These are phyloP conservation scores for Mycena chlorophos DNA, from an alignment of 768 basidiomycete species.

Conservation along the genomic window DNA sequence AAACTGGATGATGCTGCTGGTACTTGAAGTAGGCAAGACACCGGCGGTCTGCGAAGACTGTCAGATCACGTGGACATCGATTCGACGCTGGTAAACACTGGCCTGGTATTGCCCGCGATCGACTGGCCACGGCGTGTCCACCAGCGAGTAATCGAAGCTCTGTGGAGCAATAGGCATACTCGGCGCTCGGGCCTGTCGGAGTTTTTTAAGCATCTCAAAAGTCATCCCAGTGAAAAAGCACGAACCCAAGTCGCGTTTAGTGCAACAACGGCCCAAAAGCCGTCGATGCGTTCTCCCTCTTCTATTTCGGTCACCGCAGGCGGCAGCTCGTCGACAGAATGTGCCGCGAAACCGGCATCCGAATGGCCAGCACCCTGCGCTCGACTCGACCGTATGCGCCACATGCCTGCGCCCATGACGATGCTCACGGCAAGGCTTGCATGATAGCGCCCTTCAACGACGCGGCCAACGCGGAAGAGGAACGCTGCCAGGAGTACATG, in stretches of 20 bases:
- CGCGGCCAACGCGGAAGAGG: background rate
- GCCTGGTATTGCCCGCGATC: background rate
- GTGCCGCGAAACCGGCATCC: background rate
- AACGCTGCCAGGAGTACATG: background rate
- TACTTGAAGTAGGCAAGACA: background rate
- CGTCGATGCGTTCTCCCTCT: background rate
- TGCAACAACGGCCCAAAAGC: background rate
- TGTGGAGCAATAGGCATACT: background rate
- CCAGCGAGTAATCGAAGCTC: background rate
- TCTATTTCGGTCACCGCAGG: background rate
- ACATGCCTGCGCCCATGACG: background rate
- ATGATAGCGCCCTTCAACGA: background rate
- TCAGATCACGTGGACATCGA: background rate
- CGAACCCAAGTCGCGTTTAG: background rate
- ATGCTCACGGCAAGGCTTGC: background rate
- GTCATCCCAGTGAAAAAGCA: background rate
- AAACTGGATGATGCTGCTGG: background rate
- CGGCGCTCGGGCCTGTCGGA: background rate
- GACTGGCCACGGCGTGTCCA: background rate
- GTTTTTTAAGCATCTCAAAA: background rate
- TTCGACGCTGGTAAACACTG: background rate
- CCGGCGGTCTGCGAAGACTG: background rate
- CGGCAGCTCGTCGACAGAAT: background rate
- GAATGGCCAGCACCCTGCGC: background rate
- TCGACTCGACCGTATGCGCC: background rate